phyloP scores from a whole-genome alignment of 345 rosid species.

The Lagerstroemia speciosa region DNA sequence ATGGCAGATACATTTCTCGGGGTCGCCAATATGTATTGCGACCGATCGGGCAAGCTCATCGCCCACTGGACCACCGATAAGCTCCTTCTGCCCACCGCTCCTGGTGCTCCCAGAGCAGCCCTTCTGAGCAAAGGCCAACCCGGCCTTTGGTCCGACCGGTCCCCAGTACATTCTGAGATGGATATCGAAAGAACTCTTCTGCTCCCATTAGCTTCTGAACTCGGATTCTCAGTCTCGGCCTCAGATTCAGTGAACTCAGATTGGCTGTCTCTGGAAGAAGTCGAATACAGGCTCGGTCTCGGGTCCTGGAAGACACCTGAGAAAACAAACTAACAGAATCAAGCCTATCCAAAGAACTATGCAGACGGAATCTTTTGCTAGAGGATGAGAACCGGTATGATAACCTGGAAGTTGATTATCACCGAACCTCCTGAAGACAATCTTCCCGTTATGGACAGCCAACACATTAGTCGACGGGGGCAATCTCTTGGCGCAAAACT shows the following conservation, averaged over 20 bases:
- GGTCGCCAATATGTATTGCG: conserved; percentile 20
- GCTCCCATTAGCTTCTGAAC: conserved; percentile 19
- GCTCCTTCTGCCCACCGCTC: conserved; percentile 21
- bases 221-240: conserved; percentile 28
- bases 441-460: conserved; percentile 60
- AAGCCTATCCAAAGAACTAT: not conserved
- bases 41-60: conserved; percentile 70
- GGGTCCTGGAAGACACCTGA: conserved; percentile 43
- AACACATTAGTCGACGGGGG: conserved; percentile 57
- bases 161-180: conserved; percentile 15
- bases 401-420: conserved; percentile 50
- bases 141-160: conserved; percentile 44
- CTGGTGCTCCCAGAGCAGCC: conserved; percentile 24
- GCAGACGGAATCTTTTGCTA: not conserved
- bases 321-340: conserved; percentile 13
- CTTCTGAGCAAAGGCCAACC: conserved; percentile 82
- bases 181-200: conserved; percentile 21
- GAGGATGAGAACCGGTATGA: conserved; percentile 1
- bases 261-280: conserved; percentile 19
- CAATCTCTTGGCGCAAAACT: conserved; percentile 59
- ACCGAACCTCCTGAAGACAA: conserved; percentile 56
- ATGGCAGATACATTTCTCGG: conserved; percentile 7
- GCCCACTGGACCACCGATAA: conserved; percentile 85
- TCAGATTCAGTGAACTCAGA: conserved; percentile 51
- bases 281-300: conserved; percentile 30